A percentile compares a stretch with the other conserved stretches of the same genome.
Evolutionary conservation across 2,329 filamentous ascomycete genomes (phyloP).

Genomic region (Hawksworthiomyces lignivorus): DNA sequence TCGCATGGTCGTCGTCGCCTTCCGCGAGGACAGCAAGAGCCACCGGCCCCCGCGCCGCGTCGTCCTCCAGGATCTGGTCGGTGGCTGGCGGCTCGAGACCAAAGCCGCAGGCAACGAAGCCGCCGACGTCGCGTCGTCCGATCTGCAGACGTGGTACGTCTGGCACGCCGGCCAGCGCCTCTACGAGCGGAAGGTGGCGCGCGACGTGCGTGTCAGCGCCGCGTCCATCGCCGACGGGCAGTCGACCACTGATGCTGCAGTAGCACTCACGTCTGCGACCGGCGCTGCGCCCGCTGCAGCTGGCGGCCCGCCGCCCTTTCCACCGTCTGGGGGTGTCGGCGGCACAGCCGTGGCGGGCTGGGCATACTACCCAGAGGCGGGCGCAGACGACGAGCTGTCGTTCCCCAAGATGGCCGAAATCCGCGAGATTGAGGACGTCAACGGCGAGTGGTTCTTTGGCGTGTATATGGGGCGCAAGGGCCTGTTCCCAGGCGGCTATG

Average conservation of each 20-base stretch:
- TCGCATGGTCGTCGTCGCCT: conserved; percentile 75
- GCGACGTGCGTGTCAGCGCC: conserved; percentile 38
- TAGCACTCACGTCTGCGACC: too few relatives aligned
- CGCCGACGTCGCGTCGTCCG: background rate
- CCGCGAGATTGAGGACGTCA: conserved; percentile 75
- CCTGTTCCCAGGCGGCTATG: conserved; percentile 74
- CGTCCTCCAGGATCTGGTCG: conserved; percentile 66
- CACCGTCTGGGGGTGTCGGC: conserved; percentile 69
- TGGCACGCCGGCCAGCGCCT: conserved; percentile 28
- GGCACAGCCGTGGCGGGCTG: conserved; percentile 58
- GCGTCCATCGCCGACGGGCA: conserved; percentile 3
- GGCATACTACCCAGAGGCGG: conserved; percentile 66
- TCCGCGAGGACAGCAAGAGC: conserved; percentile 46
- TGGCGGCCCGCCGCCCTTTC: conserved; percentile 40
- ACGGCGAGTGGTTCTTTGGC: conserved; percentile 85
- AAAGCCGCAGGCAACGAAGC: conserved; percentile 34
- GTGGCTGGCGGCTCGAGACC: conserved; percentile 62
- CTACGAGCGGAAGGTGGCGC: conserved; percentile 40
- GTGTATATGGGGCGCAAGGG: conserved; percentile 75
- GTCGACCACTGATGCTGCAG: too few relatives aligned
- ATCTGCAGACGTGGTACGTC: conserved; percentile 14
- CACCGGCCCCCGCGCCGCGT: conserved; percentile 60
- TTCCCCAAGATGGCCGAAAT: conserved; percentile 83
- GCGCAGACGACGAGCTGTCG: conserved; percentile 64
- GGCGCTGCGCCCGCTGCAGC: conserved; percentile 18